Evolutionary conservation across 371 early-diverging fungal species (phyloP).

Genomic region (Mucor lusitanicus): DNA sequence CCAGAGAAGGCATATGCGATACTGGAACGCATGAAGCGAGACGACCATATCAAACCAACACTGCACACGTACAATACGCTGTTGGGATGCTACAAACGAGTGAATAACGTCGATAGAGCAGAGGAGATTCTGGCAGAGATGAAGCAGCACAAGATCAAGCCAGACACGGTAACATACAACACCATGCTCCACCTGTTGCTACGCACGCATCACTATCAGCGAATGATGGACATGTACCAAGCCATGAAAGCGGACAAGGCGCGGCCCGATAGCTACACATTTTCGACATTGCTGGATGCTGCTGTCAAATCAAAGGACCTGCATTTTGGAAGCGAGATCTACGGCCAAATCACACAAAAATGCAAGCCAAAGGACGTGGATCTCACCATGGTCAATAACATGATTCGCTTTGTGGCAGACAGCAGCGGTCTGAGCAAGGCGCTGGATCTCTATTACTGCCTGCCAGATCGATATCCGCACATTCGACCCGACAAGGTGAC

Average conservation of each 20-base stretch:
- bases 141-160: slow-evolving; percentile 23
- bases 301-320: slow-evolving; percentile 22
- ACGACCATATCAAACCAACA: slow-evolving; percentile 20
- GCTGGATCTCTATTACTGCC: slow-evolving; percentile 25
- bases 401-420: slow-evolving; percentile 28
- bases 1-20: slow-evolving; percentile 28
- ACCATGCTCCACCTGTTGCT: slow-evolving; percentile 37
- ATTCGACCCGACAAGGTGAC: slow-evolving; percentile 32
- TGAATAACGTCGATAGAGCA: slow-evolving; percentile 36
- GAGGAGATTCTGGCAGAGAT: slow-evolving; percentile 40
- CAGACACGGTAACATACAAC: slow-evolving; percentile 52
- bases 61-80: slow-evolving; percentile 53
- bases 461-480: slow-evolving; percentile 20
- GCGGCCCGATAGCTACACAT: slow-evolving; percentile 49
- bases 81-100: slow-evolving; percentile 51
- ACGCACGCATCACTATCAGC: background rate
- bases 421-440: slow-evolving; percentile 11
- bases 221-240: slow-evolving; percentile 32
- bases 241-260: slow-evolving; percentile 29
- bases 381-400: slow-evolving; percentile 34
- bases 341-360: slow-evolving; percentile 1
- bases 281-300: slow-evolving; percentile 48
- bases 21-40: slow-evolving; percentile 32
- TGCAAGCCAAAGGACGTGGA: slow-evolving; percentile 1
- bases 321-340: slow-evolving; percentile 19